These are phyloP conservation scores for Candida dendrica DNA, from an alignment of 805 yeast genomes.

Conservation along the genomic window DNA sequence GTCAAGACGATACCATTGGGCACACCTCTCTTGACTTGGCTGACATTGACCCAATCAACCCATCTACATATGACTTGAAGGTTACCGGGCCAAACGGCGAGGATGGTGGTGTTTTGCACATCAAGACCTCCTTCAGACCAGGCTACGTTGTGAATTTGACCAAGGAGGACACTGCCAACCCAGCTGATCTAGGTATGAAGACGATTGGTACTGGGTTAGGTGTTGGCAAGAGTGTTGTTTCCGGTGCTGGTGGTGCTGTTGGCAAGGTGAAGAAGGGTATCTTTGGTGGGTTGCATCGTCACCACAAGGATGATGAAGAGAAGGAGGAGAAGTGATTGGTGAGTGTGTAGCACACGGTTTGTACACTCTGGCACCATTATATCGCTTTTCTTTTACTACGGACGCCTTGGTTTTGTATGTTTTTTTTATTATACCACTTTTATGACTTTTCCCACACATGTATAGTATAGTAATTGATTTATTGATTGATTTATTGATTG, in stretches of 20 bases:
- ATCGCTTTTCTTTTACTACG: too few relatives aligned
- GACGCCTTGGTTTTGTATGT: too few relatives aligned
- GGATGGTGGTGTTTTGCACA: constrained; percentile 52
- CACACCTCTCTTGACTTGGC: constrained; percentile 48
- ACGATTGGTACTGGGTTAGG: constrained; percentile 43
- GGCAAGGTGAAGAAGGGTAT: constrained; percentile 34
- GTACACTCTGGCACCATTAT: too few relatives aligned
- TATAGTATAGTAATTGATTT: too few relatives aligned
- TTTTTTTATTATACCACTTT: too few relatives aligned
- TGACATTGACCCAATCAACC: constrained; percentile 52
- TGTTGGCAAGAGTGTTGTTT: constrained; percentile 34
- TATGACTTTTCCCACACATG: too few relatives aligned
- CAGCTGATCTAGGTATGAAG: constrained; percentile 45
- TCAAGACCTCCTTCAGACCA: constrained; percentile 62
- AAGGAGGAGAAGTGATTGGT: neutral
- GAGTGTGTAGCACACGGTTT: too few relatives aligned
- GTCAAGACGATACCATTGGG: constrained; percentile 78
- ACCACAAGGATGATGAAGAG: neutral
- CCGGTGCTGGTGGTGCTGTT: constrained; percentile 38
- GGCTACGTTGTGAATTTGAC: constrained; percentile 47
- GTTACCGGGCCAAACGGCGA: constrained; percentile 34
- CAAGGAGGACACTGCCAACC: constrained; percentile 30
- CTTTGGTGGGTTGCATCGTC: constrained; percentile 26
- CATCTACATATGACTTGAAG: constrained; percentile 43
- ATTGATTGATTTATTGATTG: too few relatives aligned